Percentiles rank a stretch among this genome's conserved stretches.
Conservation (phyloP, 176 grass and related monocot genomes). For the Thalia dealbata region DNA sequence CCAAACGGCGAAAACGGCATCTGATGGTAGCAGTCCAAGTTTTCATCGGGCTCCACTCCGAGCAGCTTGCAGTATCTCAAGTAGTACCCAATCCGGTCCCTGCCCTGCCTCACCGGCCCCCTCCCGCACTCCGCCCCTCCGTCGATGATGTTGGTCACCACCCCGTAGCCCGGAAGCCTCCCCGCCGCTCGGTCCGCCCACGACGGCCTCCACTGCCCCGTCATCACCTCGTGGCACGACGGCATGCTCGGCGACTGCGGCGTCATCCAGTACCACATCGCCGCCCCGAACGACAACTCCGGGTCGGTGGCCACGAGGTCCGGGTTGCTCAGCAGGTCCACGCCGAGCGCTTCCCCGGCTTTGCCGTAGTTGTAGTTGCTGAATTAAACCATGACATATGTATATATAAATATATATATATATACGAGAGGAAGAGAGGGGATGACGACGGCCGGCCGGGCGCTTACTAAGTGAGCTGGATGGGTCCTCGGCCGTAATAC, state of each 20-base stretch:
- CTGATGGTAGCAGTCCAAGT: not conserved
- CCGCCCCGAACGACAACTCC: not conserved
- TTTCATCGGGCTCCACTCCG: not conserved
- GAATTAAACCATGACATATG: too few species aligned
- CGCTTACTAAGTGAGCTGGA: slow-evolving; percentile 1
- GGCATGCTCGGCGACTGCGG: slow-evolving; percentile 8
- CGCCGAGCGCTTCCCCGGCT: not conserved
- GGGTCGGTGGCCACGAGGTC: not conserved
- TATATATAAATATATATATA: too few species aligned
- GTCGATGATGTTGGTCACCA: slow-evolving; percentile 31
- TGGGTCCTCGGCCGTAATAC: slow-evolving; percentile 6
- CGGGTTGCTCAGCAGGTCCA: not conserved
- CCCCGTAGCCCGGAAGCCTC: slow-evolving; percentile 5
- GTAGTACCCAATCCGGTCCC: not conserved
- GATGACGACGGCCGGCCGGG: too few species aligned
- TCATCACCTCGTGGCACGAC: slow-evolving; percentile 3
- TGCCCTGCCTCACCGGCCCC: not conserved
- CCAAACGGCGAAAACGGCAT: too few species aligned
- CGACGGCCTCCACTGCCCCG: slow-evolving; percentile 7
- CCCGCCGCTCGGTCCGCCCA: not conserved
- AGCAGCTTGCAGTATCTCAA: not conserved
- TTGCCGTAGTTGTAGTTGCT: slow-evolving; percentile 3
- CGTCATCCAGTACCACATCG: slow-evolving; percentile 28
- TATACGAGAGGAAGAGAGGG: too few species aligned
- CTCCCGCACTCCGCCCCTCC: slow-evolving; percentile 5